Base-by-base conservation (phyloP, 441 rosid genomes). In the Gossypium lobatum region DNA sequence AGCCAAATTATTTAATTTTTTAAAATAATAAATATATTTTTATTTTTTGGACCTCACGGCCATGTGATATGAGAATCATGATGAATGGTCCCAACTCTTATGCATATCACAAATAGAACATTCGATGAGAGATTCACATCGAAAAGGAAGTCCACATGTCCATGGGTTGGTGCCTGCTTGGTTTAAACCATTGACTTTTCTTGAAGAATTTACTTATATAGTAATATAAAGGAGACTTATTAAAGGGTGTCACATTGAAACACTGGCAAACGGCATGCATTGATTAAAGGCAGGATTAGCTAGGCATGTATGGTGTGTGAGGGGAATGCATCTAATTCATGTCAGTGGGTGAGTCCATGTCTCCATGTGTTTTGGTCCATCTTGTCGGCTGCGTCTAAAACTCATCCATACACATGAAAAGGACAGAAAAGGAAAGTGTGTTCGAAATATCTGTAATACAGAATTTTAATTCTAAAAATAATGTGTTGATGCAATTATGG, bases 341-440 rank as follows among this genome's bases (percentile, higher is more conserved):
- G 57, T 53, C 23, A 53, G 74, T 52, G 78, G 62, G 55, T 70
- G 75, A 70, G 55, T 70, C 55, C 78, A 61, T 68, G 73, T 42
- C 39, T 48, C 17, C 17, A 48, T 14, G 57, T 4, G 20, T 63
- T 61, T 34, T 20, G 42, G 63, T 58, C 50, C 3, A 10, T 9
- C 55, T 42, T 8, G 20, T n/a, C 66, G 46, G 21, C 46, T 26
- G 14, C 23, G 9, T 62, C 46, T 60, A 10, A 7, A n/a, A 53
- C 9, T 28, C 39, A 9, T 5, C 11, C 59, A 68, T 7, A 67
- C 72, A 52, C 59, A 4, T 14, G 71, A 46, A 26, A 23, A 66
- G 6, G 28, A 64, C 5, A 4, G 54, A 48, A n/a, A 16, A 52
- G 2, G 4, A 5, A 4, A 52, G 57, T 16, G 6, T 52, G 57